Evolutionary conservation across 2,329 filamentous ascomycete species (phyloP).

Genomic region (Fulvia fulva): DNA sequence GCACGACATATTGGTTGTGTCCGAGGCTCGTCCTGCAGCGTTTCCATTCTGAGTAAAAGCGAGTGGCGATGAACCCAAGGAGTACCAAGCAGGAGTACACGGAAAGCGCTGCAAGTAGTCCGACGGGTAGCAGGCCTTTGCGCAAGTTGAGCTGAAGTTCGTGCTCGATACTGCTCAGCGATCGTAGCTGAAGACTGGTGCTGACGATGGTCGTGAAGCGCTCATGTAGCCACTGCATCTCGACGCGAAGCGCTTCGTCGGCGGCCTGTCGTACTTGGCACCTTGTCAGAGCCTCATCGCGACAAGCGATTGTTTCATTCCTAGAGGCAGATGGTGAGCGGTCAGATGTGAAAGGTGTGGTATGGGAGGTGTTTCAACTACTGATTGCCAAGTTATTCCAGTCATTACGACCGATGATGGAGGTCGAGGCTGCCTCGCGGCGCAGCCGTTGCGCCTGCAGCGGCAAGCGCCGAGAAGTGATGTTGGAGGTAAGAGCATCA

Average conservation of each 20-base stretch:
- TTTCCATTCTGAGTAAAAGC: constrained; percentile 30
- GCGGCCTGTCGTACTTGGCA: neutral
- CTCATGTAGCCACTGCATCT: neutral
- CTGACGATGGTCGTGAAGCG: neutral
- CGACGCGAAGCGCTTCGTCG: neutral
- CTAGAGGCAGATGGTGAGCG: neutral
- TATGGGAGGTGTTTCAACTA: neutral
- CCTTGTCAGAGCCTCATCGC: neutral
- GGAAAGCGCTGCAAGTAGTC: constrained; percentile 29
- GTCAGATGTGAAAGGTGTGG: neutral
- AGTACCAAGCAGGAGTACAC: constrained; percentile 27
- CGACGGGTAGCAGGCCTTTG: constrained; percentile 30
- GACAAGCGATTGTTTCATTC: too few species aligned
- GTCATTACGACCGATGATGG: neutral
- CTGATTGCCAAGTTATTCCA: too few species aligned
- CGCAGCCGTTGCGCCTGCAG: neutral
- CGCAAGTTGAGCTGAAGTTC: constrained; percentile 21
- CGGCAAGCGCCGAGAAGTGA: neutral
- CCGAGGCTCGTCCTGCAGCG: constrained; percentile 31
- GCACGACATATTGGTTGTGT: constrained; percentile 63
- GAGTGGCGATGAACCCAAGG: constrained; percentile 30
- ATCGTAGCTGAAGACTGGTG: neutral
- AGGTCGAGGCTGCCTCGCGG: neutral
- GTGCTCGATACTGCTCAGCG: neutral
- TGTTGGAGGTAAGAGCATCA: neutral